Conservation (phyloP, 139 green algal genomes). For the Auxenochlorella pyrenoidosa region DNA sequence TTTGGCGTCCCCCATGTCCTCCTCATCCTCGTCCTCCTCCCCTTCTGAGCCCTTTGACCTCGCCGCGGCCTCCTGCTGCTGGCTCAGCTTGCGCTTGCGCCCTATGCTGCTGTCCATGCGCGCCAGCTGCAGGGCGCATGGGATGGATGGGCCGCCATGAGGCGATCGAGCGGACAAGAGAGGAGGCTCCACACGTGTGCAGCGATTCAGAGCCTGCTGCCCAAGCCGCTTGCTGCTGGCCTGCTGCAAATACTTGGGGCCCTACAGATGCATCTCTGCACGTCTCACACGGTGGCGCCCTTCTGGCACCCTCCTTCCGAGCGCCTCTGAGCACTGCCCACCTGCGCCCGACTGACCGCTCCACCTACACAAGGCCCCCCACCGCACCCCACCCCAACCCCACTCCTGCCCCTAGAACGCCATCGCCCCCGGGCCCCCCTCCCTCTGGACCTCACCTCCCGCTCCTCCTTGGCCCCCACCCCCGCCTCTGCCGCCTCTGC, state of each 20-base stretch:
- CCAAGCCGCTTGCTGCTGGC: no score
- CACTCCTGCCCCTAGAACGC: no score
- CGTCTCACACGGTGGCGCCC: no score
- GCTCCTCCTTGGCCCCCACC: neutral
- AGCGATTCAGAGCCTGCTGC: no score
- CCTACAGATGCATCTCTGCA: neutral
- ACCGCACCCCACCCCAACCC: no score
- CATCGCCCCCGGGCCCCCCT: no score
- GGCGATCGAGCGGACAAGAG: neutral
- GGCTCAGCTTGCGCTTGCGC: constrained; percentile 27
- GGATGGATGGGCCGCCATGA: neutral
- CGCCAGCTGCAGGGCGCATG: neutral
- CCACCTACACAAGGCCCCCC: no score
- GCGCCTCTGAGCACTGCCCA: no score
- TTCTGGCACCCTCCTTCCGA: no score
- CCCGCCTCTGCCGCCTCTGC: neutral
- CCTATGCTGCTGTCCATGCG: neutral
- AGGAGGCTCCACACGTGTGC: no score
- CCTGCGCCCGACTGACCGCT: no score
- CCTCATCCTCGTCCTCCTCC: neutral
- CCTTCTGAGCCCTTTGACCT: neutral
- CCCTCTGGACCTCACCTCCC: neutral
- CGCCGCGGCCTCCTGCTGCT: neutral
- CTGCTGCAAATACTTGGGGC: neutral
- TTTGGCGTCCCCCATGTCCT: neutral